These are phyloP conservation scores for Yamadazyma paraphyllophila DNA, from an alignment of 805 yeast species.

Conservation along the genomic window DNA sequence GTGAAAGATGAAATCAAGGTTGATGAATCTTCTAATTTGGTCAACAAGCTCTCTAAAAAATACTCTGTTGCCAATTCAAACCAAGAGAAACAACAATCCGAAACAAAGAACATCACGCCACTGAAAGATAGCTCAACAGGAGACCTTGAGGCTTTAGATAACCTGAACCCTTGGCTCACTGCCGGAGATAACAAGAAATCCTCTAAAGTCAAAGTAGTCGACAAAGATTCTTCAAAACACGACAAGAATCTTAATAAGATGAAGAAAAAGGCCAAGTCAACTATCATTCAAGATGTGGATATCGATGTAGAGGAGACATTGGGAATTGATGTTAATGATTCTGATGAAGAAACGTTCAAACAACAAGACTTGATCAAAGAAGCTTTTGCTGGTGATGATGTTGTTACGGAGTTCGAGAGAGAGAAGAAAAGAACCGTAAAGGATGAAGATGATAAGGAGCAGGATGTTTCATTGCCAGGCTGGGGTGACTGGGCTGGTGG, in stretches of 20 bases:
- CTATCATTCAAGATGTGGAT: constrained; percentile 24
- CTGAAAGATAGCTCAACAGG: constrained; percentile 10
- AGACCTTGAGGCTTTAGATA: neutral
- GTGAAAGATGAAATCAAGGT: constrained; percentile 45
- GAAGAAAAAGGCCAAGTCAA: constrained; percentile 31
- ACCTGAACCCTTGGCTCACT: constrained; percentile 38
- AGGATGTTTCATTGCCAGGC: constrained; percentile 87
- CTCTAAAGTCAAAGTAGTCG: constrained; percentile 28
- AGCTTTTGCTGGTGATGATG: constrained; percentile 98
- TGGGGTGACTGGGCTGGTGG: constrained; percentile 98
- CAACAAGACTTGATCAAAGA: constrained; percentile 81
- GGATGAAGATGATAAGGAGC: constrained; percentile 85
- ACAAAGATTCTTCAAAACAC: constrained; percentile 36
- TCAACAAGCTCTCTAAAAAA: constrained; percentile 34
- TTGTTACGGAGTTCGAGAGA: constrained; percentile 70
- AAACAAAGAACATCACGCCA: constrained; percentile 8
- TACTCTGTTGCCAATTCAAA: constrained; percentile 2
- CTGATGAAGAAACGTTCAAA: constrained; percentile 50
- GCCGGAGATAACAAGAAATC: constrained; percentile 25
- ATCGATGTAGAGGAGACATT: constrained; percentile 57
- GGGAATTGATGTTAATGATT: constrained; percentile 20
- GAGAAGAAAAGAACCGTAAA: constrained; percentile 67
- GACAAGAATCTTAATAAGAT: constrained; percentile 42
- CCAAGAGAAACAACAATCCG: neutral
- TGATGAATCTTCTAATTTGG: constrained; percentile 50